phyloP scores from a whole-genome alignment of 768 basidiomycete genomes.

The Termitomyces heimii region DNA sequence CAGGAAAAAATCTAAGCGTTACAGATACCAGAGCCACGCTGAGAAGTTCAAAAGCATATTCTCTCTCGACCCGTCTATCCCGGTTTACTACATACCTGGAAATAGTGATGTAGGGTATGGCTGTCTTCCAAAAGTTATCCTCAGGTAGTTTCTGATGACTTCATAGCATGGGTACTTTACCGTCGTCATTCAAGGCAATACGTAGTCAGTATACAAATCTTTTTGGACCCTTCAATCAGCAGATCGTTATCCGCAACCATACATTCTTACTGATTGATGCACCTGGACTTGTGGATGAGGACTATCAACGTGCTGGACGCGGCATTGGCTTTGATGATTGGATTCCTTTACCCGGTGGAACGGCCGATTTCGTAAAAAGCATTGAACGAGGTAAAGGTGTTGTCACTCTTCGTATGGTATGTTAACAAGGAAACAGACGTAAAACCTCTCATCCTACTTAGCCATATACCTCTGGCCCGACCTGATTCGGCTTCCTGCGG shows the following conservation, averaged over 20 bases:
- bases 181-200: slow-evolving; percentile 44
- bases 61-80: slow-evolving; percentile 28
- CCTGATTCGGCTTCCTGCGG: slow-evolving; percentile 75
- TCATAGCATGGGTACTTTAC: slow-evolving; percentile 48
- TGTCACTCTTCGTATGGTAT: not conserved
- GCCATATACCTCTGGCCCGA: slow-evolving; percentile 81
- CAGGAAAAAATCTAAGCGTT: not conserved
- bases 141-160: not conserved
- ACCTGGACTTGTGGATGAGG: slow-evolving; percentile 78
- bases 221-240: slow-evolving; percentile 68
- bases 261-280: slow-evolving; percentile 70
- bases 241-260: slow-evolving; percentile 60
- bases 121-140: not conserved
- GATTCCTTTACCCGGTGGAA: slow-evolving; percentile 45
- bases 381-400: slow-evolving; percentile 31
- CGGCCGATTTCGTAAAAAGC: slow-evolving; percentile 55
- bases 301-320: slow-evolving; percentile 56
- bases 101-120: slow-evolving; percentile 73
- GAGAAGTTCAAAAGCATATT: slow-evolving; percentile 62
- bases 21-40: slow-evolving; percentile 57
- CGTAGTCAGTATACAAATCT: slow-evolving; percentile 50
- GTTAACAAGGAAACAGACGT: slow-evolving; percentile 17
- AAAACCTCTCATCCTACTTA: slow-evolving; percentile 62
- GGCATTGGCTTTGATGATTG: slow-evolving; percentile 48
- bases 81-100: slow-evolving; percentile 64